Conservation (phyloP, 805 yeast species). For the Saturnispora besseyi region DNA sequence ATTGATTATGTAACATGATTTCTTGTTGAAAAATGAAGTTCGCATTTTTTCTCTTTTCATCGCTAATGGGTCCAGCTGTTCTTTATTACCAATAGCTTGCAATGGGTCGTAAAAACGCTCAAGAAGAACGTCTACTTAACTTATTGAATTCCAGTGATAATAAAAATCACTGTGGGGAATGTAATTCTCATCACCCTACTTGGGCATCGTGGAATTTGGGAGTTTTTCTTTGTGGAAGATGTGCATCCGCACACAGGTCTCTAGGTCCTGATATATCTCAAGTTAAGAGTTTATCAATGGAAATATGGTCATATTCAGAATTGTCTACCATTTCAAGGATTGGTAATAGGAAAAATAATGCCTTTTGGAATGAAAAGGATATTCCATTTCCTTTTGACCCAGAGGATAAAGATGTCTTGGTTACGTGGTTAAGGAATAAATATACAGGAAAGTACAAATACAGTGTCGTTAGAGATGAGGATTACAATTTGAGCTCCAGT, state of each 20-base stretch:
- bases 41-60: neutral
- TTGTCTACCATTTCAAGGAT: conserved; percentile 33
- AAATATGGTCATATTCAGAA: conserved; percentile 55
- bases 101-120: conserved; percentile 9
- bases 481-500: conserved; percentile 27
- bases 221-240: conserved; percentile 70
- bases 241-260: conserved; percentile 70
- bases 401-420: conserved; percentile 53
- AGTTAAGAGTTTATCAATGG: conserved; percentile 67
- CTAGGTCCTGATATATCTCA: conserved; percentile 52
- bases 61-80: neutral
- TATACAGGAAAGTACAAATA: conserved; percentile 54
- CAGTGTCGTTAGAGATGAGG: conserved; percentile 29
- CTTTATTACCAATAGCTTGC: neutral
- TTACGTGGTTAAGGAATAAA: conserved; percentile 54
- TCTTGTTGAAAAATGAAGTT: no score
- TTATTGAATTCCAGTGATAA: conserved; percentile 52
- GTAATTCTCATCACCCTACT: conserved; percentile 60
- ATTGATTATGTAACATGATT: neutral
- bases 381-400: conserved; percentile 69
- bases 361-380: conserved; percentile 58
- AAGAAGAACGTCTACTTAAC: conserved; percentile 38
- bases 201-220: conserved; percentile 46
- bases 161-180: conserved; percentile 71
- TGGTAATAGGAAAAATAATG: conserved; percentile 57